These are phyloP conservation scores for Diaporthe humulicola DNA, from an alignment of 2,329 filamentous ascomycete species.

Conservation along the genomic window DNA sequence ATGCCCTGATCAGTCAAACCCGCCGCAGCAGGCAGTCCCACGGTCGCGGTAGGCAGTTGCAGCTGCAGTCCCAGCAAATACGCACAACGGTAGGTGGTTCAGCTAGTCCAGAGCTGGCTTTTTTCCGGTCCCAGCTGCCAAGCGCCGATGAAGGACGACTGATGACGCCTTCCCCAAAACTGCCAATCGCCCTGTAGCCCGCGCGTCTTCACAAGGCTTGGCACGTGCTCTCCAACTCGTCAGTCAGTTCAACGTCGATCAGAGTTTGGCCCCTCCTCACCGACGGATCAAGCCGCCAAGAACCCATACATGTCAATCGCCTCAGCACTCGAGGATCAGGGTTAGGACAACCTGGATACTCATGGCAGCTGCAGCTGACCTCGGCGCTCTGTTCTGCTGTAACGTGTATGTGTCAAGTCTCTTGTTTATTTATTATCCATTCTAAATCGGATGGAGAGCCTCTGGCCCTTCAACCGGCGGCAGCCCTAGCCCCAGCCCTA, in stretches of 20 bases:
- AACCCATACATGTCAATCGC: neutral
- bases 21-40: neutral
- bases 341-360: neutral
- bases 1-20: slow-evolving; percentile 35
- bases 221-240: neutral
- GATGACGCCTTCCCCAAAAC: slow-evolving; percentile 22
- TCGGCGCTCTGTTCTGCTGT: slow-evolving; percentile 15
- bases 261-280: neutral
- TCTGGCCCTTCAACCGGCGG: neutral
- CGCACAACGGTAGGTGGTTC: too few relatives aligned
- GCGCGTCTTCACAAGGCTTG: slow-evolving; percentile 11
- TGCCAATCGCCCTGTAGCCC: neutral
- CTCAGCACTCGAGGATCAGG: neutral
- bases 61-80: neutral
- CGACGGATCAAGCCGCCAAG: neutral
- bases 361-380: too few relatives aligned
- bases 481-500: slow-evolving; percentile 13
- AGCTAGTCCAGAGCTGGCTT: neutral
- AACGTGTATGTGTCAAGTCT: slow-evolving; percentile 23
- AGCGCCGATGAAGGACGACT: neutral
- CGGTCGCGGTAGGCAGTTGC: neutral
- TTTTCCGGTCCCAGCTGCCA: neutral
- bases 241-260: too few relatives aligned
- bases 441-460: slow-evolving; percentile 3
- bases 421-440: slow-evolving; percentile 13